Base-by-base conservation (phyloP, 2,329 filamentous ascomycete species). In the Ophiosphaerella narmari region DNA sequence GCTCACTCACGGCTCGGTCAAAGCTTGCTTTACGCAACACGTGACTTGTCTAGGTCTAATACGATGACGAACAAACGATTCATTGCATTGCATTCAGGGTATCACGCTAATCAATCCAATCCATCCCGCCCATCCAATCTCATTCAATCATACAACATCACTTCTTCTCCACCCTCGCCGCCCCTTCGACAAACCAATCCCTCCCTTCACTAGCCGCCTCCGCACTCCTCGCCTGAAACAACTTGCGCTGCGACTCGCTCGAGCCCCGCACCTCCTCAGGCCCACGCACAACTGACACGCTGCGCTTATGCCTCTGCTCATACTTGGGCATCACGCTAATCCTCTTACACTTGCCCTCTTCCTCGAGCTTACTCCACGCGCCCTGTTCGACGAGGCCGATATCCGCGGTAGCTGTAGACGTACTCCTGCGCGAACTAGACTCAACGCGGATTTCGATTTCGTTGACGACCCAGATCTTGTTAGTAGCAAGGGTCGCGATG, bases 391-490 rank as follows among this genome's bases (percentile, higher is more conserved):
- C 53, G 6, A 68, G 56, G 11, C 52, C 55, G 32, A 65, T 66
- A 43, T 54, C 57, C 1, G 23, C 42, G 12, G 16, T 43, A 8
- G 56, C 50, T 7, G 46, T 37, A 33, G 62, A 52, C 46, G 57
- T 65, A 5, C 47, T 46, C 23, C 18, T 13, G 34, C 60, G 55
- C 1, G 54, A 45, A 5, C 48, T 51, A n/a, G 55, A 41, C 37
- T 70, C 65, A 16, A 68, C 65, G 38, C 60, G 70, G 41, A 74
- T 60, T 38, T 68, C 65, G 53, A 74, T 65, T 47, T 74, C 71
- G 42, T 72, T 73, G 52, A 73, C 67, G 50, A 74, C 70, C 35
- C 72, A 68, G 52, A 74, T 74, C 31, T 67, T 70, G 57, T 70
- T 70, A 32, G 55, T 41, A 5, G 68, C 59, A 13, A 74, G 41